phyloP scores from a whole-genome alignment of 176 grass and related monocot species.

The Ensete glaucum region DNA sequence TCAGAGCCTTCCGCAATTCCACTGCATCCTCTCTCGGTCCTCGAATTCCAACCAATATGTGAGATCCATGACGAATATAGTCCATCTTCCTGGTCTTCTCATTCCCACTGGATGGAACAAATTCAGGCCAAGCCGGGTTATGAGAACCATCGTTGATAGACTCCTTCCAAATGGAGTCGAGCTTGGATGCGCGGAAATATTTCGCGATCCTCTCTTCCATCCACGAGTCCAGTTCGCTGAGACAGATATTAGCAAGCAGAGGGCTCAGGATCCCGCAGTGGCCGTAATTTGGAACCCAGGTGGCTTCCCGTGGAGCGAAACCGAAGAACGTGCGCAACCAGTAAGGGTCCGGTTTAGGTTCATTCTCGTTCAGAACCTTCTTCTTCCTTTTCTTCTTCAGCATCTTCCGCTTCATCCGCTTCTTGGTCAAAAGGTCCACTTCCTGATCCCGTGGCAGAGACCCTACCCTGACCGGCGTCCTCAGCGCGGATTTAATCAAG shows the following conservation, averaged over 20 bases:
- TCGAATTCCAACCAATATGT: constrained; percentile 78
- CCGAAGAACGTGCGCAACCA: constrained; percentile 80
- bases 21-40: constrained; percentile 74
- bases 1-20: constrained; percentile 52
- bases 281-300: constrained; percentile 45
- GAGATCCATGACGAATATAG: constrained; percentile 66
- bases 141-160: constrained; percentile 53
- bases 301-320: constrained; percentile 59
- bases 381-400: constrained; percentile 84
- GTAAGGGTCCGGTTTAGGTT: constrained; percentile 77
- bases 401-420: constrained; percentile 86
- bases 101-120: constrained; percentile 56
- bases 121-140: constrained; percentile 94
- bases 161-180: constrained; percentile 75
- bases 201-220: constrained; percentile 69
- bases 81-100: constrained; percentile 84
- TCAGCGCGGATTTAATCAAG: constrained; percentile 70
- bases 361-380: constrained; percentile 79
- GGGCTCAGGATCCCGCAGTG: constrained; percentile 80
- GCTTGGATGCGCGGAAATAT: constrained; percentile 67
- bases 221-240: constrained; percentile 76
- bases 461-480: constrained; percentile 31
- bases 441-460: constrained; percentile 29
- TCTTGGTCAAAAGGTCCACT: constrained; percentile 46
- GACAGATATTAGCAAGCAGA: constrained; percentile 79